A percentile compares a stretch with the other conserved stretches of the same genome.
These are phyloP conservation scores for Yarrowia keelungensis DNA, from an alignment of 805 yeast species.

Conservation along the genomic window DNA sequence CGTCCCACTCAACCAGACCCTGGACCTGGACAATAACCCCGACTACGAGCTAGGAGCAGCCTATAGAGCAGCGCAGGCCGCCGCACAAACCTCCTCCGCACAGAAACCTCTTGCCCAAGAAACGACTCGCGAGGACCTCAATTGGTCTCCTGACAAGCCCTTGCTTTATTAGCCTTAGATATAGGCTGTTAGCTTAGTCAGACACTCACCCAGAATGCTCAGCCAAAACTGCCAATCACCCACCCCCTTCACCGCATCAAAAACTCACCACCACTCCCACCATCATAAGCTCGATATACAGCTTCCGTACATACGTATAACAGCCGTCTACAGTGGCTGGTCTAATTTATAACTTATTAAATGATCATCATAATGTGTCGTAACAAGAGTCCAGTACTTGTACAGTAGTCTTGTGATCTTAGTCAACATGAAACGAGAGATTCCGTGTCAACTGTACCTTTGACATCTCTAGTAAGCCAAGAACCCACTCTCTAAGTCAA, in stretches of 20 bases:
- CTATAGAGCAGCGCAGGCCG: neutral
- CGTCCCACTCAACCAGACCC: constrained; percentile 10
- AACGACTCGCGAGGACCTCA: neutral
- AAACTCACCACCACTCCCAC: neutral
- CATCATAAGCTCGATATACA: neutral
- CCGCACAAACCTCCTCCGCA: neutral
- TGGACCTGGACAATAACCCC: constrained; percentile 16
- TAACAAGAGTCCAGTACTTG: neutral
- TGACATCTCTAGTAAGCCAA: too few species aligned
- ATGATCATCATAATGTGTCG: neutral
- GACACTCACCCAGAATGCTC: too few species aligned
- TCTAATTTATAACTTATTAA: constrained; percentile 31
- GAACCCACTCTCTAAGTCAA: too few species aligned
- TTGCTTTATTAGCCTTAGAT: neutral
- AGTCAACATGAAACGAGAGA: too few species aligned
- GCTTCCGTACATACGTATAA: constrained; percentile 1
- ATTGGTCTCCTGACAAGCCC: neutral
- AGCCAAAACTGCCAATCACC: too few species aligned
- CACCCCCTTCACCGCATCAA: neutral
- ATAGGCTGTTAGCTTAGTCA: too few species aligned
- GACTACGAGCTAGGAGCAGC: constrained; percentile 36
- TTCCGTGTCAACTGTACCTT: too few species aligned
- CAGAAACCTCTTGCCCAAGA: neutral
- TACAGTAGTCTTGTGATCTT: neutral
- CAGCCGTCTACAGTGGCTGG: constrained; percentile 18